Evolutionary conservation across 1,139 yeast species (phyloP).

Genomic region (Candida tropicalis): DNA sequence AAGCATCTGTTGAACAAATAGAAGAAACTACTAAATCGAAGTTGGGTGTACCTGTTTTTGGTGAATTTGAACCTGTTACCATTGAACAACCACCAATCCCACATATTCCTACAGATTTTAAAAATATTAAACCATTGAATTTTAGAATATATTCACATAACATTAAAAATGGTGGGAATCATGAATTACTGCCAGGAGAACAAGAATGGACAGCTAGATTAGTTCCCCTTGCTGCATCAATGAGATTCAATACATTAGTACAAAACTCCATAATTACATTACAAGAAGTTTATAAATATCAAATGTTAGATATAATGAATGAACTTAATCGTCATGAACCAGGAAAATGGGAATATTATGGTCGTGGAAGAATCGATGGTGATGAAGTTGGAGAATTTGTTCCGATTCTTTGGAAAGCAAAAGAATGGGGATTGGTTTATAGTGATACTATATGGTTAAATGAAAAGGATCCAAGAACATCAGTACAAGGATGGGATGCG

Average conservation of each 20-base stretch:
- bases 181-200: slow-evolving; percentile 32
- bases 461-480: slow-evolving; percentile 27
- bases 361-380: slow-evolving; percentile 40
- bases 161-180: slow-evolving; percentile 38
- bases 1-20: slow-evolving; percentile 10
- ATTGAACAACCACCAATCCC: slow-evolving; percentile 22
- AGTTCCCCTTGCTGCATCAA: slow-evolving; percentile 29
- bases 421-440: slow-evolving; percentile 36
- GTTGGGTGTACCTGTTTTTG: slow-evolving; percentile 11
- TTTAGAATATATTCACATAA: slow-evolving; percentile 44
- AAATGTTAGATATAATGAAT: slow-evolving; percentile 33
- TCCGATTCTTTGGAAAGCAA: slow-evolving; percentile 30
- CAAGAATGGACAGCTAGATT: slow-evolving; percentile 31
- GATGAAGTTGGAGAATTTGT: slow-evolving; percentile 36
- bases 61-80: slow-evolving; percentile 17
- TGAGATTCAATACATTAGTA: slow-evolving; percentile 25
- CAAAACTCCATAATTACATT: slow-evolving; percentile 33
- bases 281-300: slow-evolving; percentile 40
- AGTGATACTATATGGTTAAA: slow-evolving; percentile 41
- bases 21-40: neutral
- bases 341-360: slow-evolving; percentile 34
- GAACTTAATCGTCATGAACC: slow-evolving; percentile 29
- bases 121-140: slow-evolving; percentile 20
- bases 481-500: slow-evolving; percentile 58
- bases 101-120: slow-evolving; percentile 20